Evolutionary conservation across 106 monocot species (phyloP), one percentile per base, ranked within the genome.

Genomic region (Platanthera guangdongensis): DNA sequence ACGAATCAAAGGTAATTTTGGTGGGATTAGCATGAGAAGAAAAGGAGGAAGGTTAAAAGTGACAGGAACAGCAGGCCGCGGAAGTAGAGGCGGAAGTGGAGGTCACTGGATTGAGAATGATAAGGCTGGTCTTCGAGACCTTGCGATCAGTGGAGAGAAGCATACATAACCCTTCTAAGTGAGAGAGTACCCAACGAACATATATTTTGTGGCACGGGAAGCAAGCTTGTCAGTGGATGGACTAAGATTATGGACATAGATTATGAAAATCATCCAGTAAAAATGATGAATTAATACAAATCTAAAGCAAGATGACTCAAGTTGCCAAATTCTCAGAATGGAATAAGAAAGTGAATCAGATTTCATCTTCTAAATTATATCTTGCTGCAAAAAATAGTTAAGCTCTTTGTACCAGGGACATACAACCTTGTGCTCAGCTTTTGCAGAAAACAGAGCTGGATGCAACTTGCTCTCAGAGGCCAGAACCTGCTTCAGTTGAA

Each of bases 381-480:
- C 10, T 32, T 65, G 28, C 32, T 30, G 65, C 9, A 65, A 59
- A 59, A 59, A 16, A 7, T 4, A 70, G 8, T 70, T 9, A 16
- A 70, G 7, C 47, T 70, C 70, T 11, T 14, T 7, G 5, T 48
- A 70, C 10, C 12, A 70, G 1, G 45, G 47, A n/a, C 16, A 12
- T 18, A 62, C 68, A 57, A 87, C 97, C 94, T 92, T 99, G 82
- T 99, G 91, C 75, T 99, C 97, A 82, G 94, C 87, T 81, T 90
- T 77, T 62, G 54, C 72, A 76, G 97, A 99, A 84, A 88, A 86
- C 70, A 99, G 88, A 80, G 89, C 97, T 57, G 97, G 97, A 82
- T 99, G 97, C 83, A 99, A 84, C 55, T 88, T 99, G 57, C 84
- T 90, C 47, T 92, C 94, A 78, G 85, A 86, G 50, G 82, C 83